A percentile compares a stretch with the other conserved stretches of the same genome.
Evolutionary conservation across 1,284 basidiomycete genomes (phyloP).

Genomic region (Malassezia yamatoensis): DNA sequence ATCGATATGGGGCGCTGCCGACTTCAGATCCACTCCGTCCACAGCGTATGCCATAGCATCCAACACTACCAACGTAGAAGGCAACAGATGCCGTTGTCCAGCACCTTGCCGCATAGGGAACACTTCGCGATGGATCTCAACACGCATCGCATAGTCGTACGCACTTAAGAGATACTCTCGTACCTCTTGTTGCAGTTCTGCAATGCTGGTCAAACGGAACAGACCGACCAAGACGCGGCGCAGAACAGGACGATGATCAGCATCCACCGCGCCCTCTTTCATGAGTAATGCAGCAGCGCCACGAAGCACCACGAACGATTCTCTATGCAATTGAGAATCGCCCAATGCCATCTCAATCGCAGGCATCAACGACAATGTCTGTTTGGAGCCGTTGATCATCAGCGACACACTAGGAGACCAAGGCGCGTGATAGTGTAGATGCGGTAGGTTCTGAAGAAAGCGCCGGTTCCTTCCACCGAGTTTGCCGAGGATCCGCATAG

Average conservation of each 20-base stretch:
- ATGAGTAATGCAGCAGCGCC: slow-evolving; percentile 53
- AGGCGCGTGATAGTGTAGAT: slow-evolving; percentile 56
- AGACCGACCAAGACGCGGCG: slow-evolving; percentile 60
- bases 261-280: slow-evolving; percentile 27
- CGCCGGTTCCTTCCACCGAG: slow-evolving; percentile 88
- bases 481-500: slow-evolving; percentile 93
- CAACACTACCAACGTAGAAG: slow-evolving; percentile 49
- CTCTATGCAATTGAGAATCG: slow-evolving; percentile 58
- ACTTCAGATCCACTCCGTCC: slow-evolving; percentile 48
- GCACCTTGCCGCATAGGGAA: slow-evolving; percentile 49
- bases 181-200: slow-evolving; percentile 63
- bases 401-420: slow-evolving; percentile 24
- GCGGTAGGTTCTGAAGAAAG: slow-evolving; percentile 65
- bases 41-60: slow-evolving; percentile 38
- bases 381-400: slow-evolving; percentile 38
- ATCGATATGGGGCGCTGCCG: slow-evolving; percentile 44
- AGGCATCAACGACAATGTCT: slow-evolving; percentile 63
- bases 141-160: slow-evolving; percentile 58
- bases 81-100: slow-evolving; percentile 55
- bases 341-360: slow-evolving; percentile 63
- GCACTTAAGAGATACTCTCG: slow-evolving; percentile 61
- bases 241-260: slow-evolving; percentile 68
- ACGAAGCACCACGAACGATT: slow-evolving; percentile 69
- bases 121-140: slow-evolving; percentile 49
- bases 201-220: slow-evolving; percentile 65